These are phyloP conservation scores for Rhytidhysteron rufulum DNA, from an alignment of 2,329 filamentous ascomycete genomes.

Conservation along the genomic window DNA sequence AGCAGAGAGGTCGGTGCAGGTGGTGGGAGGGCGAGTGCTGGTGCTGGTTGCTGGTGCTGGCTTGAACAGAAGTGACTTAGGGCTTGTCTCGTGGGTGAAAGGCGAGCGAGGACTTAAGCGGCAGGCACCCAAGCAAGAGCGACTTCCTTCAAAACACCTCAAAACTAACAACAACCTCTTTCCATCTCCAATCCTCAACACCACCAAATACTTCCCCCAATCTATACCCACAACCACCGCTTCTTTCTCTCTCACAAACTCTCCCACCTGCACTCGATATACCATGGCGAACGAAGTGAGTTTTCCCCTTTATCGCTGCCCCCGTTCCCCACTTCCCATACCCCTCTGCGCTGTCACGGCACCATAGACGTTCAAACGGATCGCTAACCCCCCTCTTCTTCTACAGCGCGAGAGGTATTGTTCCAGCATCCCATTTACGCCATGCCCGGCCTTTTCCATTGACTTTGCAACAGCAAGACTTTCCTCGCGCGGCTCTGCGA, in stretches of 20 bases:
- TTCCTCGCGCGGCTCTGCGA: conserved; percentile 99
- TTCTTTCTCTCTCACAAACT: conserved; percentile 8
- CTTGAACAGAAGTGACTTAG: conserved; percentile 6
- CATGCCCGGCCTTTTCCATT: conserved; percentile 15
- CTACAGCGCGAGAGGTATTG: conserved; percentile 49
- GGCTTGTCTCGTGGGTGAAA: conserved; percentile 6
- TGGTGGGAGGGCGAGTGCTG: not conserved
- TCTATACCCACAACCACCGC: conserved; percentile 8
- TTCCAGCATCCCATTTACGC: conserved; percentile 11
- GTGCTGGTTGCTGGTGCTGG: not conserved
- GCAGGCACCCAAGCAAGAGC: conserved; percentile 7
- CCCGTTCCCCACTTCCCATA: conserved; percentile 31
- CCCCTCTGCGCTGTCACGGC: conserved; percentile 39
- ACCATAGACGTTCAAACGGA: conserved; percentile 28
- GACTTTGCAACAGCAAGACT: conserved; percentile 63
- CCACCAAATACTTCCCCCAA: conserved; percentile 14
- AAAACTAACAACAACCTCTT: no score
- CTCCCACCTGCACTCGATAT: conserved; percentile 16
- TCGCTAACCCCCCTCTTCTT: conserved; percentile 31
- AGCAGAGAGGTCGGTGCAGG: not conserved
- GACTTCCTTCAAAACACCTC: conserved; percentile 9
- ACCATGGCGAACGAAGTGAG: conserved; percentile 64
- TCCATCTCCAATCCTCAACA: conserved; percentile 10
- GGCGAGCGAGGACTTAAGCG: no score
- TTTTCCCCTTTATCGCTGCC: conserved; percentile 32